A percentile compares a stretch with the other conserved stretches of the same genome.
phyloP scores from a whole-genome alignment of 805 yeast genomes.

The Pichia californica region DNA sequence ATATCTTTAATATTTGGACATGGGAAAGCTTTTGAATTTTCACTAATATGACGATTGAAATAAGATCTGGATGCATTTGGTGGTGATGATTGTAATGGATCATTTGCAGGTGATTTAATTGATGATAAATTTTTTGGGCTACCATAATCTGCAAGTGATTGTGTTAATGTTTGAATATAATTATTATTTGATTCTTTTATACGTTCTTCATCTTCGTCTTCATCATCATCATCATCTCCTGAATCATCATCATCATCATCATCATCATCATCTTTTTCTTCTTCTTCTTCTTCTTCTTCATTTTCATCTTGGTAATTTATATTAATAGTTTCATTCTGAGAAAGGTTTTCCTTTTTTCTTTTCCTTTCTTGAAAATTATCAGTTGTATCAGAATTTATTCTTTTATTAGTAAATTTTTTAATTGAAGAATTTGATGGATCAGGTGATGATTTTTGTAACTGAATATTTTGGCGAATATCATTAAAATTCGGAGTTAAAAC shows the following conservation, averaged over 20 bases:
- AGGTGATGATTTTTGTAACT: neutral
- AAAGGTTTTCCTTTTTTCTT: too few species aligned
- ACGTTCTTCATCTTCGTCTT: slow-evolving; percentile 4
- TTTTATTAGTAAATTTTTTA: too few species aligned
- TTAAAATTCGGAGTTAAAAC: neutral
- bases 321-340: neutral
- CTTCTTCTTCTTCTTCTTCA: neutral
- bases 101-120: slow-evolving; percentile 4
- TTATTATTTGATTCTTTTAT: slow-evolving; percentile 15
- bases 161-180: slow-evolving; percentile 20
- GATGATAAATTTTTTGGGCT: neutral
- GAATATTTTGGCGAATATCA: neutral
- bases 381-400: too few species aligned
- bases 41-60: neutral
- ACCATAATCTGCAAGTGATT: slow-evolving; percentile 13
- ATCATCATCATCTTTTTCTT: neutral
- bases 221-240: slow-evolving; percentile 1
- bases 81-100: too few species aligned
- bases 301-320: neutral
- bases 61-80: neutral
- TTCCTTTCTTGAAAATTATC: too few species aligned
- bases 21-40: slow-evolving; percentile 7
- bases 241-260: slow-evolving; percentile 4
- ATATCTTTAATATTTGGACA: slow-evolving; percentile 1
- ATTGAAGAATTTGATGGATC: too few species aligned